Conservation (phyloP, 2,329 filamentous ascomycete species). For the Parafenestella ontariensis region DNA sequence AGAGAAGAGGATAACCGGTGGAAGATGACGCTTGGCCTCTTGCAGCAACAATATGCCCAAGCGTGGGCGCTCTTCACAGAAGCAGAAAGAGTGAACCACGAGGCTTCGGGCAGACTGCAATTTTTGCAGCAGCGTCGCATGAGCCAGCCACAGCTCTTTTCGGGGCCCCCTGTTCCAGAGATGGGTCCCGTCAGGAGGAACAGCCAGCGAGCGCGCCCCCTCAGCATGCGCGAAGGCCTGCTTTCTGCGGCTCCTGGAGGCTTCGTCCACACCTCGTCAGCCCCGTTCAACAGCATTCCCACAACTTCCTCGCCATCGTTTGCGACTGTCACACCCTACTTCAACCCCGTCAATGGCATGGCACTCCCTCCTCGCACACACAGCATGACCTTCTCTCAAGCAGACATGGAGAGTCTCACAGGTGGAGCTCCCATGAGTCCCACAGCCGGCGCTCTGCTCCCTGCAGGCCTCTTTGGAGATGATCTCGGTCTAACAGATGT, state of each 20-base stretch:
- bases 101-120: conserved; percentile 52
- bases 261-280: conserved; percentile 48
- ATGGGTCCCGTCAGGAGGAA: conserved; percentile 46
- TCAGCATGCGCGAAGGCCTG: conserved; percentile 48
- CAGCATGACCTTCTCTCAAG: conserved; percentile 60
- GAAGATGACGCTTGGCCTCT: conserved; percentile 60
- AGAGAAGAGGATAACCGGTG: conserved; percentile 62
- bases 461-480: conserved; percentile 70
- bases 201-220: conserved; percentile 51
- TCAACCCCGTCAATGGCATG: conserved; percentile 69
- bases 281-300: conserved; percentile 55
- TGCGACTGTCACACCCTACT: conserved; percentile 57
- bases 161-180: conserved; percentile 37
- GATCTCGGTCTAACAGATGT: conserved; percentile 62
- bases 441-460: conserved; percentile 75
- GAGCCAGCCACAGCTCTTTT: conserved; percentile 49
- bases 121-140: conserved; percentile 47
- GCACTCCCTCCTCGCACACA: conserved; percentile 52
- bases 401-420: conserved; percentile 67
- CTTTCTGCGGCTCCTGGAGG: conserved; percentile 38
- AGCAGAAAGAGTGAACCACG: conserved; percentile 48
- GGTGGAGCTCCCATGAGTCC: conserved; percentile 77
- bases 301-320: conserved; percentile 62
- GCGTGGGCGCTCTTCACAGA: conserved; percentile 45
- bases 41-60: conserved; percentile 58